Conservation (phyloP, 2,329 filamentous ascomycete genomes). For the Hawksworthiomyces lignivorus region DNA sequence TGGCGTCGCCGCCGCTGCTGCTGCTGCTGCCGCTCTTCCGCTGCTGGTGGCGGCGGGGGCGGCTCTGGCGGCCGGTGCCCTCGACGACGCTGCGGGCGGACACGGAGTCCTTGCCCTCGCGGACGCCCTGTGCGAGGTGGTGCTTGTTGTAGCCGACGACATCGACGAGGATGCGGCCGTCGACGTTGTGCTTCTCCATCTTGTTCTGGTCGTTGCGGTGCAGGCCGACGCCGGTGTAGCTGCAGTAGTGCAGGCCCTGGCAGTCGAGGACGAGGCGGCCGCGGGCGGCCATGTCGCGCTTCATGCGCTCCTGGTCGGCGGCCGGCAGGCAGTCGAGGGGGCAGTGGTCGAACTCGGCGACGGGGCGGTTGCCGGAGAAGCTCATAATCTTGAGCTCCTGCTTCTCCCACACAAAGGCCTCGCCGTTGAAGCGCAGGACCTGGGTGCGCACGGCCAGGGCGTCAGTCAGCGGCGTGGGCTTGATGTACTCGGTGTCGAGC, state of each 20-base stretch:
- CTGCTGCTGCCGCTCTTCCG: neutral
- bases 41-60: neutral
- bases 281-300: conserved; percentile 23
- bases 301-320: conserved; percentile 20
- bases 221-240: conserved; percentile 34
- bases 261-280: conserved; percentile 33
- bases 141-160: conserved; percentile 35
- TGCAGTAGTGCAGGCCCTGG: conserved; percentile 32
- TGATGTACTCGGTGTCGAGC: conserved; percentile 24
- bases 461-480: neutral
- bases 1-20: neutral
- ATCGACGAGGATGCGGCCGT: conserved; percentile 33
- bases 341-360: conserved; percentile 31
- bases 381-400: conserved; percentile 21
- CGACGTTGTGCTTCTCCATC: conserved; percentile 28
- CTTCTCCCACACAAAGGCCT: conserved; percentile 33
- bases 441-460: conserved; percentile 24
- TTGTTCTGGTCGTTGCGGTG: conserved; percentile 13
- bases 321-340: conserved; percentile 28
- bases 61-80: conserved; percentile 5
- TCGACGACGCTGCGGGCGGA: conserved; percentile 16
- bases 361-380: conserved; percentile 33
- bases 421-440: conserved; percentile 31
- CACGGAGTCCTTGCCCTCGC: conserved; percentile 26
- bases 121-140: conserved; percentile 26